These are phyloP conservation scores for Cylindrodendrum hubeiense DNA, from an alignment of 2,329 filamentous ascomycete genomes.

Conservation along the genomic window DNA sequence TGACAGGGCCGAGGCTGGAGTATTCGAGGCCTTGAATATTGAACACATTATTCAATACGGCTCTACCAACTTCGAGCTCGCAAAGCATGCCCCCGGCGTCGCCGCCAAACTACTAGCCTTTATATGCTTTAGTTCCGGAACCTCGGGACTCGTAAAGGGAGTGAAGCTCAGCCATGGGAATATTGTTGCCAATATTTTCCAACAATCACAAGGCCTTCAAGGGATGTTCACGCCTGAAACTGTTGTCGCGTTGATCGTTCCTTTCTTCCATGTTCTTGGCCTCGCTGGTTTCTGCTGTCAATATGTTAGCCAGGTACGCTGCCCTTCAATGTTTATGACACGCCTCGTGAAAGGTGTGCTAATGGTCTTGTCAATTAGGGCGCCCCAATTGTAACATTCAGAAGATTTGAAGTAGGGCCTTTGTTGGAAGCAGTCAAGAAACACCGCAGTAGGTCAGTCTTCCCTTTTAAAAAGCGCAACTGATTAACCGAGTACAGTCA, in stretches of 20 bases:
- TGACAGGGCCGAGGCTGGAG: background rate
- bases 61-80: background rate
- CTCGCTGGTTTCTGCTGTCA: constrained; percentile 17
- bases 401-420: constrained; percentile 8
- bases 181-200: constrained; percentile 19
- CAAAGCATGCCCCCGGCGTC: background rate
- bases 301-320: constrained; percentile 10
- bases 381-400: constrained; percentile 10
- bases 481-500: background rate
- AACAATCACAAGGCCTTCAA: constrained; percentile 13
- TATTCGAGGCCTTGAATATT: background rate
- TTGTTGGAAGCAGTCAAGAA: constrained; percentile 10
- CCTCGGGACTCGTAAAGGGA: constrained; percentile 15
- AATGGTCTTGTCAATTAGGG: background rate
- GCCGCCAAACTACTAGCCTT: constrained; percentile 5
- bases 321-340: background rate
- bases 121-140: constrained; percentile 19
- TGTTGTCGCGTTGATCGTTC: constrained; percentile 12
- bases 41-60: constrained; percentile 10
- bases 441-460: background rate
- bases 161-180: constrained; percentile 12
- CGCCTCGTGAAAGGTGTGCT: background rate
- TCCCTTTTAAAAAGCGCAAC: background rate
- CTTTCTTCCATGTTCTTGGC: constrained; percentile 15
- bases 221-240: constrained; percentile 9